phyloP scores from a whole-genome alignment of 305 asterid species.

The Fraxinus greggii region DNA sequence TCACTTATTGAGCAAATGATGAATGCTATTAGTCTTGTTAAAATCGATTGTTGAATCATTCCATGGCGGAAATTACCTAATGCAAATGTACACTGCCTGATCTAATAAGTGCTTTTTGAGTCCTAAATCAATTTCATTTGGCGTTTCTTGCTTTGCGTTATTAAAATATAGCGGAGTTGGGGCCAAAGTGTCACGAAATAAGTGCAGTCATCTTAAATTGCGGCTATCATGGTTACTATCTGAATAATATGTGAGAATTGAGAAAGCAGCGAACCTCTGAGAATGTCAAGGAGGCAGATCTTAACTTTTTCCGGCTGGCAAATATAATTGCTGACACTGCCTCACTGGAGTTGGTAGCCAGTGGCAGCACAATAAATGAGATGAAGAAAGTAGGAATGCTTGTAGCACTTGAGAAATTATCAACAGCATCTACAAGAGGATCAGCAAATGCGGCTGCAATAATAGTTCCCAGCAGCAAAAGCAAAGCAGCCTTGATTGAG shows the following conservation, averaged over 20 bases:
- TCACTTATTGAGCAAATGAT: not conserved
- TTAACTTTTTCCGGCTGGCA: slow-evolving; percentile 66
- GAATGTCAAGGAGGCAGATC: slow-evolving; percentile 85
- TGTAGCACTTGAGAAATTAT: slow-evolving; percentile 80
- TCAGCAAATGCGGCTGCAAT: slow-evolving; percentile 94
- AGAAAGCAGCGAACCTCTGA: slow-evolving; percentile 64
- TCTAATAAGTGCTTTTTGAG: not conserved
- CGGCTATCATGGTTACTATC: not conserved
- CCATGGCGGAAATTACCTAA: not conserved
- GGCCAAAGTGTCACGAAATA: not conserved
- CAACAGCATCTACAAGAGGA: slow-evolving; percentile 86
- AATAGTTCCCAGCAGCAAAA: slow-evolving; percentile 64
- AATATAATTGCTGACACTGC: slow-evolving; percentile 90
- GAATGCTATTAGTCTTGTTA: not conserved
- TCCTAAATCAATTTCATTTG: not conserved
- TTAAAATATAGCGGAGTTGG: not conserved
- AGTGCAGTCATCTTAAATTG: not conserved
- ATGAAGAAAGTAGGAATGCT: slow-evolving; percentile 85
- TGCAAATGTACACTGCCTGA: not conserved
- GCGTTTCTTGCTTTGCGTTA: not conserved
- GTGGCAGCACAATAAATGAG: slow-evolving; percentile 74
- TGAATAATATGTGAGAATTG: not conserved
- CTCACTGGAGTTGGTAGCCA: slow-evolving; percentile 96
- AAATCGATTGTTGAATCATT: not conserved
- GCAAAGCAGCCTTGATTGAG: slow-evolving; percentile 60